These are phyloP conservation scores for Tolypocladium tundrense DNA, from an alignment of 2,329 filamentous ascomycete genomes.

Conservation along the genomic window DNA sequence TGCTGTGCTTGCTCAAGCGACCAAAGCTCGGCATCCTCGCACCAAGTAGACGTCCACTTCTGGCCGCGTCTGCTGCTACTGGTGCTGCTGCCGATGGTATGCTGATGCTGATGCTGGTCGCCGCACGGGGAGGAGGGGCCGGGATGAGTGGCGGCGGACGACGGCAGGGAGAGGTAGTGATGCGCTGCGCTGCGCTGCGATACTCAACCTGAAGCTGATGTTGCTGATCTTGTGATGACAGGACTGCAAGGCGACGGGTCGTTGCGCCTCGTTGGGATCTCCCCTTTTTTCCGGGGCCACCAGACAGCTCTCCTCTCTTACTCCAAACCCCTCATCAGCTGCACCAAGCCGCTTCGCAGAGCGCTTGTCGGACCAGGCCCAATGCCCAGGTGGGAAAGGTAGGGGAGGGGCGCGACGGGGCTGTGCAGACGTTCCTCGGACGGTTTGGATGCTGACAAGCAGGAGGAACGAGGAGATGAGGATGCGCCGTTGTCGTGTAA, in stretches of 20 bases:
- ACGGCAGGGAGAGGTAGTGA: background rate
- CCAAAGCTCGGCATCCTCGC: conserved; percentile 40
- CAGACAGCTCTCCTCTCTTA: background rate
- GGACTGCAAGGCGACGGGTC: background rate
- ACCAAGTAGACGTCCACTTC: background rate
- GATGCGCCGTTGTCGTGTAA: background rate
- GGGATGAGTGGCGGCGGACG: background rate
- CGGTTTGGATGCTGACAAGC: background rate
- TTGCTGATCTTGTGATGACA: background rate
- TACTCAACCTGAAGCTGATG: background rate
- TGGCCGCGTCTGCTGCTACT: background rate
- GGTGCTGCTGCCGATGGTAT: conserved; percentile 1
- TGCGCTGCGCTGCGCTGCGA: background rate
- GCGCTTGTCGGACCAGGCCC: background rate
- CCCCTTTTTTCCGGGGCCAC: background rate
- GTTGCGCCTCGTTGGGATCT: background rate
- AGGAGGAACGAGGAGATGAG: background rate
- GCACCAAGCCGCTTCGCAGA: background rate
- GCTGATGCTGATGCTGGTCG: background rate
- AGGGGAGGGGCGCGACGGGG: background rate
- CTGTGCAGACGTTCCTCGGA: background rate
- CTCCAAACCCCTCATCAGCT: background rate
- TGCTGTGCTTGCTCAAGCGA: conserved; percentile 45
- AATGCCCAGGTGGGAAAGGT: background rate
- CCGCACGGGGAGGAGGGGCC: background rate